Evolutionary conservation across 2,329 filamentous ascomycete genomes (phyloP).

Genomic region (Arthrobotrys conoides): DNA sequence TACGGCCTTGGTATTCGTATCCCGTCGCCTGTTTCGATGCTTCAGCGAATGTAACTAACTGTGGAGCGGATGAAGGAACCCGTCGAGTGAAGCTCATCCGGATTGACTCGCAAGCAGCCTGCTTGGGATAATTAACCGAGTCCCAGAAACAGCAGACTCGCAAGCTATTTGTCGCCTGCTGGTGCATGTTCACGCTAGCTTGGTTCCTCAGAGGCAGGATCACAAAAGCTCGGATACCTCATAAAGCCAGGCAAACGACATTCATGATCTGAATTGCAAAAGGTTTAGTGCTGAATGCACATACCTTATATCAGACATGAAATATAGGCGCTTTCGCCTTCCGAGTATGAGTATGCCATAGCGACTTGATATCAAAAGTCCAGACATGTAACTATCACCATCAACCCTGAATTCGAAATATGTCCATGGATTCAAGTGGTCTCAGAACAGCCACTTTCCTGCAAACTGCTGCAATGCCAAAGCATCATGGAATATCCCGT

Average conservation of each 20-base stretch:
- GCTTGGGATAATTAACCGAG: constrained; percentile 54
- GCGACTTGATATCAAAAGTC: constrained; percentile 18
- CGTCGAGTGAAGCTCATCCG: constrained; percentile 18
- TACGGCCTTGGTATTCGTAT: constrained; percentile 35
- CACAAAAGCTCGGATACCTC: constrained; percentile 15
- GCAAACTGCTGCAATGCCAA: constrained; percentile 11
- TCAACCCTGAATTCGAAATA: constrained; percentile 14
- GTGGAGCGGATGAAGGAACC: constrained; percentile 27
- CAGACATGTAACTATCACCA: constrained; percentile 1
- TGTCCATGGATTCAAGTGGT: constrained; percentile 15
- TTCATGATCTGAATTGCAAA: constrained; percentile 16
- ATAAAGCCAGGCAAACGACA: constrained; percentile 16
- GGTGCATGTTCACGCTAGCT: constrained; percentile 22
- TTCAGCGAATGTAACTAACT: not conserved
- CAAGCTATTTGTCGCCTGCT: constrained; percentile 28
- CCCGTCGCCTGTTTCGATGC: constrained; percentile 20
- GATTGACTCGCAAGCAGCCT: constrained; percentile 27
- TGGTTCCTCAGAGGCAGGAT: constrained; percentile 6
- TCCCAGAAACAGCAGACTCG: constrained; percentile 29
- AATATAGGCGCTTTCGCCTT: constrained; percentile 19
- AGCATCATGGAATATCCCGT: constrained; percentile 26
- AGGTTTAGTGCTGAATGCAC: constrained; percentile 21
- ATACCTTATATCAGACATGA: constrained; percentile 18
- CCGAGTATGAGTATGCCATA: not conserved
- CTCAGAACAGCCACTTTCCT: constrained; percentile 16